These are phyloP conservation scores for Rubroshorea leprosula DNA, from an alignment of 345 rosid species.

Conservation along the genomic window DNA sequence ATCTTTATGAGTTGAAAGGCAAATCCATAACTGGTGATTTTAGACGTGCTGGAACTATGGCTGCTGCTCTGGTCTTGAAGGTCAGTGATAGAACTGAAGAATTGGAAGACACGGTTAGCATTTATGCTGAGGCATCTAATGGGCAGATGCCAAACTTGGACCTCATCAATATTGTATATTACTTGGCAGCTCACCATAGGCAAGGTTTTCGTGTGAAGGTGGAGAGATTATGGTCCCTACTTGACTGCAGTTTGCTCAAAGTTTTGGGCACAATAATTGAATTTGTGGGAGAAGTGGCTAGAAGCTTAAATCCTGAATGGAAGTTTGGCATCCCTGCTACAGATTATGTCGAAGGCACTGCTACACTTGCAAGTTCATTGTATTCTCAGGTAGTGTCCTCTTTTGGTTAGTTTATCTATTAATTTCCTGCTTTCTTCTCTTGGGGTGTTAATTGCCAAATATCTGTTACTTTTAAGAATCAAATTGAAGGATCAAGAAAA, in stretches of 20 bases:
- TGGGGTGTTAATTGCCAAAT: too few species aligned
- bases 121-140: conserved; percentile 93
- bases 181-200: conserved; percentile 69
- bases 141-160: conserved; percentile 99
- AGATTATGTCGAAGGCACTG: conserved; percentile 80
- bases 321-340: conserved; percentile 70
- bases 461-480: too few species aligned
- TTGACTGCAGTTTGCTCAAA: conserved; percentile 50
- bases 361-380: conserved; percentile 85
- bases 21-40: conserved; percentile 36
- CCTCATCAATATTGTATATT: conserved; percentile 81
- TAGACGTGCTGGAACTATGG: conserved; percentile 83
- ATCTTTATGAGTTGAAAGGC: conserved; percentile 20
- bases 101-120: conserved; percentile 58
- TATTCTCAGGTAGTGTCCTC: conserved; percentile 65
- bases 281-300: conserved; percentile 50
- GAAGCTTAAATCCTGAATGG: conserved; percentile 58
- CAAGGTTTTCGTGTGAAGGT: conserved; percentile 76
- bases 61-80: conserved; percentile 84
- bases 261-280: conserved; percentile 58
- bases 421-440: background rate
- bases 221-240: conserved; percentile 57
- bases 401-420: conserved; percentile 15
- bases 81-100: conserved; percentile 46
- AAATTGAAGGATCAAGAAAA: too few species aligned